phyloP scores from a whole-genome alignment of 2,329 filamentous ascomycete species.

The Aspergillus brasiliensis region DNA sequence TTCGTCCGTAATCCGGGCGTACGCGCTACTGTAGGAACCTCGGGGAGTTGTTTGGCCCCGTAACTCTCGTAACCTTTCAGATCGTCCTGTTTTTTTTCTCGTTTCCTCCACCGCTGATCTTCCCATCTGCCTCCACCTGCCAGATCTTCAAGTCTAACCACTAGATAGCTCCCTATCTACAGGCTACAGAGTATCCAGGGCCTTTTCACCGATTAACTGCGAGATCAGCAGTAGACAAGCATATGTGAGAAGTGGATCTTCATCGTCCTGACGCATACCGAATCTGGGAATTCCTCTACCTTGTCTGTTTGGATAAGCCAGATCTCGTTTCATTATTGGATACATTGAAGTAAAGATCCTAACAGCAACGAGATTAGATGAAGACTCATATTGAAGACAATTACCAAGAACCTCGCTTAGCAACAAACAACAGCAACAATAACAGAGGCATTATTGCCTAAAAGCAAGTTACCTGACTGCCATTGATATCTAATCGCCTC shows the following conservation, averaged over 20 bases:
- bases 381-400: too few species aligned
- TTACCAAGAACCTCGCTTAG: too few species aligned
- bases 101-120: not conserved
- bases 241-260: not conserved
- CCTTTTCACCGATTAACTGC: not conserved
- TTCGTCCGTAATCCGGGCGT: not conserved
- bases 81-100: too few species aligned
- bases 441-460: too few species aligned
- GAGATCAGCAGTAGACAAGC: not conserved
- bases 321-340: too few species aligned
- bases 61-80: too few species aligned
- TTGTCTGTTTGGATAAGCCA: not conserved
- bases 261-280: not conserved
- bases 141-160: not conserved
- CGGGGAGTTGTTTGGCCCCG: not conserved
- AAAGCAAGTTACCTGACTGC: too few species aligned
- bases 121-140: not conserved
- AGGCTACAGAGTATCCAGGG: too few species aligned
- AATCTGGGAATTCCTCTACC: not conserved
- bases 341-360: too few species aligned
- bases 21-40: constrained; percentile 6
- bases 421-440: too few species aligned
- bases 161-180: not conserved
- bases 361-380: too few species aligned
- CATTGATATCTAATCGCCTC: too few species aligned